A percentile compares a stretch with the other conserved stretches of the same genome.
Evolutionary conservation across 1,139 yeast species (phyloP).

Genomic region (Taphrina deformans): DNA sequence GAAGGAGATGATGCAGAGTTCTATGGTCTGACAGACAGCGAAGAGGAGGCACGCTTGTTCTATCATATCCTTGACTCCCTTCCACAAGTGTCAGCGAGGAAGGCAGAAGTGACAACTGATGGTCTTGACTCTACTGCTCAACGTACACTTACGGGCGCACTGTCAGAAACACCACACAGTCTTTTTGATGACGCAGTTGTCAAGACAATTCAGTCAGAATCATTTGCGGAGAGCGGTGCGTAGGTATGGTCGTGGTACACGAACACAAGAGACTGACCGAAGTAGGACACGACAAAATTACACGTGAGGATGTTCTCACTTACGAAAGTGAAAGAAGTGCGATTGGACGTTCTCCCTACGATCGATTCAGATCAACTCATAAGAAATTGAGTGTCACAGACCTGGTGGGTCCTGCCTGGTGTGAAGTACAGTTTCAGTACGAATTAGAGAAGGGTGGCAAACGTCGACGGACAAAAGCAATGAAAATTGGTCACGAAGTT

Average conservation of each 20-base stretch:
- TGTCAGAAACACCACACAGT: too few species aligned
- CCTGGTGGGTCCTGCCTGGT: constrained; percentile 34
- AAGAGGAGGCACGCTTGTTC: background rate
- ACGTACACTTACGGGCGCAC: too few species aligned
- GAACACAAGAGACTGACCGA: background rate
- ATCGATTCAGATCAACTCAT: constrained; percentile 5
- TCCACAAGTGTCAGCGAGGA: too few species aligned
- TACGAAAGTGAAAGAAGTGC: background rate
- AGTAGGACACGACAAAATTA: background rate
- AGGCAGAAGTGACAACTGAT: background rate
- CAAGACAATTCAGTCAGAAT: background rate
- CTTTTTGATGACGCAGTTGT: background rate
- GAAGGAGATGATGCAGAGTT: background rate
- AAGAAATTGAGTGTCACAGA: constrained; percentile 38
- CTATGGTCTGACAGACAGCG: constrained; percentile 3
- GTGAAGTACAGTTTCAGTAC: constrained; percentile 30
- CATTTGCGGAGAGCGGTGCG: constrained; percentile 5
- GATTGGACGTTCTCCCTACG: background rate
- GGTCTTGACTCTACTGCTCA: too few species aligned
- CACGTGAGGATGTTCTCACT: constrained; percentile 6
- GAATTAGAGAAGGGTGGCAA: constrained; percentile 18
- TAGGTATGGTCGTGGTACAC: background rate
- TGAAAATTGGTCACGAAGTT: constrained; percentile 38
- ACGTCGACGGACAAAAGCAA: constrained; percentile 34
- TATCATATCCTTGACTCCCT: background rate